Evolutionary conservation across 2,329 filamentous ascomycete species (phyloP), one percentile per base, ranked within the genome.

Genomic region (Dissoconium aciculare): DNA sequence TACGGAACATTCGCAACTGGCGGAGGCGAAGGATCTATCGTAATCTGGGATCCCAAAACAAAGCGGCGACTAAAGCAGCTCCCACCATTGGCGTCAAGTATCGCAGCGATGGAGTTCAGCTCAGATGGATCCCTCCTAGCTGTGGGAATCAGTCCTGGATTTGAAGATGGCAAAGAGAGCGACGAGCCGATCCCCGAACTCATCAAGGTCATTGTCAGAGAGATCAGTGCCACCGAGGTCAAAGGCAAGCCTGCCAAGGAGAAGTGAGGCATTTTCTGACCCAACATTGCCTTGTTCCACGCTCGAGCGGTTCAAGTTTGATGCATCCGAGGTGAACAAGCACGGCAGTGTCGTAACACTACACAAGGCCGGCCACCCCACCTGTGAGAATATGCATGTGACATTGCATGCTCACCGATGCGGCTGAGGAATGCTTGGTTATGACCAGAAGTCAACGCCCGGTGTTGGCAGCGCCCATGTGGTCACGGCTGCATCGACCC

Each of bases 21-120:
- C 15, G 85, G 85, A 26, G 85, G 84, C 16, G 85, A 94, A 51
- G 82, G 83, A 19, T 80, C 85, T 5, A 83, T 93, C n/a, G 81
- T 82, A 4, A 60, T 94, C 26, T 94, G 85, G 85, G 85, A 94
- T 53, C 84, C 80, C 6, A 75, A 84, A 46, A 80, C 81, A 33
- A 94, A 93, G 71, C 69, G 84, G 47, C 71, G 85, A 53, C 80
- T 94, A 55, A 71, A 82, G 51, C 81, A 91, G 52, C 93, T 93
- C 55, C 81, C 84, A 47, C 79, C 80, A 49, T 83, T 85, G 35
- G 68, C 76, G 11, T 73, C 83, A 26, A 83, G 76, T 47, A 72
- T 94, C 5, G 76, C 80, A 6, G 75, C 78, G 0, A 58, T 92
- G 37, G 70, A 71, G 1, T 94, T 93, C 53, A 83, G 75, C 23